Percentiles rank a stretch among this genome's conserved stretches.
phyloP scores from a whole-genome alignment of 75 land plant species.

The Sequoia sempervirens region DNA sequence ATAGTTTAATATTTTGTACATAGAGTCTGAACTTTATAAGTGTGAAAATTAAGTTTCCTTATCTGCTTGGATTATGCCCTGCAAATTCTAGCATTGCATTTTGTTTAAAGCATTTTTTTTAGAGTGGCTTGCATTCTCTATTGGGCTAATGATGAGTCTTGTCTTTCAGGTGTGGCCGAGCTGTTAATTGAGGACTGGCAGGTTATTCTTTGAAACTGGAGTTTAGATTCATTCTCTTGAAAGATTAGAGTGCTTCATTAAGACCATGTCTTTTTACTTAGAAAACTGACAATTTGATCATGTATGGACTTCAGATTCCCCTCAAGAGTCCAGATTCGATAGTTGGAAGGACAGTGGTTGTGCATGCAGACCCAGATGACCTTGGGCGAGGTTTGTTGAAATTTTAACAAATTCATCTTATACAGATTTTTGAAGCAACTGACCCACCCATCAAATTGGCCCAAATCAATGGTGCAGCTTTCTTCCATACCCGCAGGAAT shows the following conservation, averaged over 20 bases:
- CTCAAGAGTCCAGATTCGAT: slow-evolving; percentile 65
- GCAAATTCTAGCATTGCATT: neutral
- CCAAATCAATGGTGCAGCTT: neutral
- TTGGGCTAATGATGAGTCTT: neutral
- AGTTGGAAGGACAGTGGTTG: slow-evolving; percentile 81
- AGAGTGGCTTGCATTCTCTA: neutral
- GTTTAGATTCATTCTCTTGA: neutral
- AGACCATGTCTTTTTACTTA: neutral
- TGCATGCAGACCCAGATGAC: slow-evolving; percentile 89
- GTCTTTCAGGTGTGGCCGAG: slow-evolving; percentile 15
- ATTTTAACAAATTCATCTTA: neutral
- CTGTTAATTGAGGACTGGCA: slow-evolving; percentile 11
- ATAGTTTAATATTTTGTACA: neutral
- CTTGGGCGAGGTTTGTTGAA: slow-evolving; percentile 67
- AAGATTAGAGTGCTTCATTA: neutral
- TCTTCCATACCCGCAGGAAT: neutral
- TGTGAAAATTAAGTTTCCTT: neutral
- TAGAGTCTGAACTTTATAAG: neutral
- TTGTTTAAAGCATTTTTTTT: neutral
- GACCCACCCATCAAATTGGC: neutral
- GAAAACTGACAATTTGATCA: neutral
- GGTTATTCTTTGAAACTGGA: slow-evolving; percentile 1
- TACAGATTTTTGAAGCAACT: neutral
- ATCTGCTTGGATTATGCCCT: neutral
- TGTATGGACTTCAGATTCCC: slow-evolving; percentile 44